These are phyloP conservation scores for Pinus tabuliformis DNA, from an alignment of 75 land plant genomes.

Conservation along the genomic window DNA sequence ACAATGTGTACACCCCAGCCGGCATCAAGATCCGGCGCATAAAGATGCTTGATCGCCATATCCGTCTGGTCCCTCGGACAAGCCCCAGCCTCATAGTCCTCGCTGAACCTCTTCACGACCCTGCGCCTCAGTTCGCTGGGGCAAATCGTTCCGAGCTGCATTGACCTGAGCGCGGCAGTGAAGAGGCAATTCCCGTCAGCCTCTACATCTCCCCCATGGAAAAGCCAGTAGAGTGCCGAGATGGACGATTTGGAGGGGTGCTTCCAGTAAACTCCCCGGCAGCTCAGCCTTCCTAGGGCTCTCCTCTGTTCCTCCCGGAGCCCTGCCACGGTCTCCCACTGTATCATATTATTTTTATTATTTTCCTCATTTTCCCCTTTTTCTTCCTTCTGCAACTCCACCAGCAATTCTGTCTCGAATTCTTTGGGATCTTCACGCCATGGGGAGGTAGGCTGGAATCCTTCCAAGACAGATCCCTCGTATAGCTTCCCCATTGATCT, in stretches of 20 bases:
- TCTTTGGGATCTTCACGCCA: neutral
- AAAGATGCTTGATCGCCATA: constrained; percentile 56
- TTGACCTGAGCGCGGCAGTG: constrained; percentile 67
- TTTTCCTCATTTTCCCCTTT: neutral
- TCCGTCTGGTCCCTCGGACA: constrained; percentile 18
- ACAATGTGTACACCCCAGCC: constrained; percentile 92
- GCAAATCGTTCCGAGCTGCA: constrained; percentile 26
- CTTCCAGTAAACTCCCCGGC: constrained; percentile 71
- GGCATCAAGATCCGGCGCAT: constrained; percentile 68
- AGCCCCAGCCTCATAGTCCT: constrained; percentile 35
- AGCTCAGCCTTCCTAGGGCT: constrained; percentile 29
- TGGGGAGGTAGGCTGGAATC: constrained; percentile 1
- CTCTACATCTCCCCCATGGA: constrained; percentile 90
- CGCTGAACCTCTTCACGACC: constrained; percentile 66
- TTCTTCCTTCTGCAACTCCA: neutral
- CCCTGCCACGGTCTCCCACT: constrained; percentile 66
- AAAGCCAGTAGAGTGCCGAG: constrained; percentile 22
- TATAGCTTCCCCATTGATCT: neutral
- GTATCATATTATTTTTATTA: neutral
- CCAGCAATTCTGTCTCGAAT: neutral
- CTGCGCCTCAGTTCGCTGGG: constrained; percentile 59
- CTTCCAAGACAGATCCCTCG: constrained; percentile 4
- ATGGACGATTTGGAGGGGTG: constrained; percentile 26
- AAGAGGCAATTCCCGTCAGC: constrained; percentile 91
- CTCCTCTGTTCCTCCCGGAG: constrained; percentile 67